Evolutionary conservation across 2,329 filamentous ascomycete species (phyloP).

Genomic region (Dendryphion nanum): DNA sequence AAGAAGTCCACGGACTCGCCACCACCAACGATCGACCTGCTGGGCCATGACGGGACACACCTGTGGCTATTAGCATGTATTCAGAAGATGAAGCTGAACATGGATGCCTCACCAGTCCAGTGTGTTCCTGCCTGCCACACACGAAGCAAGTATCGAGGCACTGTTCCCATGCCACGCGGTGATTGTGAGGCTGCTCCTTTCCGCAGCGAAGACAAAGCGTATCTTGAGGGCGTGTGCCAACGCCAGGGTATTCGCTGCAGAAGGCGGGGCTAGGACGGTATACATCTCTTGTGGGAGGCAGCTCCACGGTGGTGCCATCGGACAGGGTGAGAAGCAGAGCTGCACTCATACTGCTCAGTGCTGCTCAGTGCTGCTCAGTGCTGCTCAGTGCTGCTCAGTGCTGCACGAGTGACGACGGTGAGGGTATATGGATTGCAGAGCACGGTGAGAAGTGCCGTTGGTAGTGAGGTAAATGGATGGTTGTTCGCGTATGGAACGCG

Average conservation of each 20-base stretch:
- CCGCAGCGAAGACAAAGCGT: not conserved
- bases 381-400: no score
- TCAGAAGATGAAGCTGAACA: not conserved
- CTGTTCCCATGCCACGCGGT: not conserved
- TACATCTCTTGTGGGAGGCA: no score
- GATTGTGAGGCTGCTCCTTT: not conserved
- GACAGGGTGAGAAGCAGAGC: no score
- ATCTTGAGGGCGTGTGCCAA: not conserved
- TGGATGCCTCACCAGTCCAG: conserved; percentile 1
- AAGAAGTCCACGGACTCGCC: not conserved
- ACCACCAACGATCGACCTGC: not conserved
- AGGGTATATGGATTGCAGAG: no score
- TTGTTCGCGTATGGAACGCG: no score
- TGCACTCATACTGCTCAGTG: no score
- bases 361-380: no score
- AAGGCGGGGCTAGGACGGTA: no score
- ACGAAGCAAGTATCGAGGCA: not conserved
- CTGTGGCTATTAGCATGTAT: not conserved
- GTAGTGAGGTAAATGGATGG: no score
- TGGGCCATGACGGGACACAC: not conserved
- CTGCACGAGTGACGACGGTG: no score
- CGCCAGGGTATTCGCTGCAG: not conserved
- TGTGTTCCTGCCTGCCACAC: not conserved
- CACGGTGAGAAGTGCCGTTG: no score
- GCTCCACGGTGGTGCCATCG: no score